Evolutionary conservation across 805 yeast species (phyloP).

Genomic region (Cyberlindnera euphorbiae): DNA sequence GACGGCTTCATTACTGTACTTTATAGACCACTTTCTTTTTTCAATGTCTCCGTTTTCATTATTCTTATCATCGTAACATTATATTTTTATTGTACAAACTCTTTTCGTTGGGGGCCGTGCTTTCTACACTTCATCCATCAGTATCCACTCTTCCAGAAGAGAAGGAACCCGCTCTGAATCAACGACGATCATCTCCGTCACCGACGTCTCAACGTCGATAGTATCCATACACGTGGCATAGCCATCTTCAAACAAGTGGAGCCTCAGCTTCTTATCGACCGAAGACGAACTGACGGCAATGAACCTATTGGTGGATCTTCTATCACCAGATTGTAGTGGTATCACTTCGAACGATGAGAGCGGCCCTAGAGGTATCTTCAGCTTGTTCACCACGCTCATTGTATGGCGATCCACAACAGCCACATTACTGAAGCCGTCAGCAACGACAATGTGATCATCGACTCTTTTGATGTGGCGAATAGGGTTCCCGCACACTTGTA

Average conservation of each 20-base stretch:
- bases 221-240: conserved; percentile 7
- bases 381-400: conserved; percentile 8
- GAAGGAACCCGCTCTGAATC: conserved; percentile 5
- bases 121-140: conserved; percentile 1
- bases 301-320: conserved; percentile 5
- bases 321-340: conserved; percentile 5
- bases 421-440: conserved; percentile 22
- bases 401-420: conserved; percentile 11
- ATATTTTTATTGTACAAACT: not conserved
- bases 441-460: conserved; percentile 10
- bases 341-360: conserved; percentile 11
- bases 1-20: too few relatives aligned
- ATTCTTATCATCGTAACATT: too few relatives aligned
- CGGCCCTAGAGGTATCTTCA: conserved; percentile 22
- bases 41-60: too few relatives aligned
- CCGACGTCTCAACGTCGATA: conserved; percentile 1
- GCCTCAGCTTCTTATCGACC: conserved; percentile 11
- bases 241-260: conserved; percentile 15
- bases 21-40: too few relatives aligned
- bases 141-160: conserved; percentile 4
- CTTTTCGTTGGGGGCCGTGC: not conserved
- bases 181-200: conserved; percentile 9
- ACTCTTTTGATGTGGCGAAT: conserved; percentile 15
- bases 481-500: conserved; percentile 20
- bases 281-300: conserved; percentile 11